These are phyloP conservation scores for Globisporangium megalacanthum DNA, from an alignment of 352 stramenopile species.

Conservation along the genomic window DNA sequence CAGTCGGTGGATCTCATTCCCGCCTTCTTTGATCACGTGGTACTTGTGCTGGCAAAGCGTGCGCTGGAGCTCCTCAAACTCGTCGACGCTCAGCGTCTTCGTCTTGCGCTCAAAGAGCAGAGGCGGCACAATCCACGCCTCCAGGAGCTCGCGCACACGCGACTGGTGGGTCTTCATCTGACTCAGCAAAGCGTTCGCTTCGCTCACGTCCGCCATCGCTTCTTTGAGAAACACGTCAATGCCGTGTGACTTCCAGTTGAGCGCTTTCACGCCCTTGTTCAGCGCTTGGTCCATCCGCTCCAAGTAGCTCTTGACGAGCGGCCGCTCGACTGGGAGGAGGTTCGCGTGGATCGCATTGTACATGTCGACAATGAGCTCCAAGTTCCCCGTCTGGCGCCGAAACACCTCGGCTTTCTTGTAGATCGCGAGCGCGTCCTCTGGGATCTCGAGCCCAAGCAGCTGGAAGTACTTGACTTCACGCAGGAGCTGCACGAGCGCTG, in stretches of 20 bases:
- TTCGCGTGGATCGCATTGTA: conserved; percentile 90
- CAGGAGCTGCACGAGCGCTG: conserved; percentile 85
- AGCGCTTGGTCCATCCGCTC: conserved; percentile 89
- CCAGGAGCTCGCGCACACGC: conserved; percentile 70
- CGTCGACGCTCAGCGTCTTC: conserved; percentile 71
- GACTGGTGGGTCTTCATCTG: conserved; percentile 87
- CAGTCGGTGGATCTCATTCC: conserved; percentile 82
- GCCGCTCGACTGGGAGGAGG: conserved; percentile 85
- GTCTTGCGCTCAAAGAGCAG: conserved; percentile 85
- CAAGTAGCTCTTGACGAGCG: conserved; percentile 84
- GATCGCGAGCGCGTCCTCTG: conserved; percentile 86
- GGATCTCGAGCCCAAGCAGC: conserved; percentile 85
- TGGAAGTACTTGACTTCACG: conserved; percentile 94
- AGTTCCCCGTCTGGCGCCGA: conserved; percentile 85
- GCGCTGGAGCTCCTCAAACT: conserved; percentile 87
- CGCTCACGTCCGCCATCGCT: conserved; percentile 85
- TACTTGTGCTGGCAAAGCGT: conserved; percentile 75
- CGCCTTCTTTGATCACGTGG: conserved; percentile 83
- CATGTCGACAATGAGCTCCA: conserved; percentile 91
- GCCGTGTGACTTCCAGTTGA: conserved; percentile 93
- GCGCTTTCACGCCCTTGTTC: conserved; percentile 80
- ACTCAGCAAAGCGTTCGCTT: conserved; percentile 79
- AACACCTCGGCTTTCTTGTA: conserved; percentile 92
- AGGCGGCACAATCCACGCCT: conserved; percentile 62
- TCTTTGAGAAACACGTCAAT: conserved; percentile 92